These are phyloP conservation scores for Tolypocladium ophioglossoides DNA, from an alignment of 2,329 filamentous ascomycete genomes.

Conservation along the genomic window DNA sequence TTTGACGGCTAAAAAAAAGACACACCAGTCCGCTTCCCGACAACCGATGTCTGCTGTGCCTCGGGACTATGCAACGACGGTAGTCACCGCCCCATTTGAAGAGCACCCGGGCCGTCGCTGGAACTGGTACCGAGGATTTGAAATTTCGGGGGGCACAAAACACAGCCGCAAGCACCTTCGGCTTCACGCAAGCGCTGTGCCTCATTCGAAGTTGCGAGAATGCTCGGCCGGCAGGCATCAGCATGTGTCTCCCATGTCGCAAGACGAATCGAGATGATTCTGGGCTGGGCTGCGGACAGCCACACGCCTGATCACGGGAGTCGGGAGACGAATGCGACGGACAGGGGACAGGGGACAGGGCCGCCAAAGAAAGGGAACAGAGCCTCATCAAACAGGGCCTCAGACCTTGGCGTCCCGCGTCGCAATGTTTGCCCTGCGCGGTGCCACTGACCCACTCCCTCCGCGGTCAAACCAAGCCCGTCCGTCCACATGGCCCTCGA, in stretches of 20 bases:
- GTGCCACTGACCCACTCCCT: not conserved
- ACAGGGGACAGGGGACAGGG: not conserved
- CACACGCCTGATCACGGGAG: too few species aligned
- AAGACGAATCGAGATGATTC: not conserved
- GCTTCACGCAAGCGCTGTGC: too few species aligned
- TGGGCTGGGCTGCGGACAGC: too few species aligned
- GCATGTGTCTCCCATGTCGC: not conserved
- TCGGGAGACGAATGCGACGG: not conserved
- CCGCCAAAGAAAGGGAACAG: not conserved
- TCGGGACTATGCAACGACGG: too few species aligned
- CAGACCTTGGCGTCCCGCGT: not conserved
- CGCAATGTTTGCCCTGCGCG: not conserved
- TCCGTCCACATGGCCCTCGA: not conserved
- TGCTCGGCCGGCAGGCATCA: not conserved
- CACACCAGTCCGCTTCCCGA: not conserved
- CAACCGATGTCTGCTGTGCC: not conserved
- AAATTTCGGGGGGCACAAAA: too few species aligned
- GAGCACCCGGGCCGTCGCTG: too few species aligned
- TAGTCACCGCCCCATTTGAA: too few species aligned
- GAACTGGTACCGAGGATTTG: too few species aligned
- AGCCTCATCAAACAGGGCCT: not conserved
- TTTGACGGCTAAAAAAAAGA: not conserved
- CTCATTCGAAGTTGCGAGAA: too few species aligned
- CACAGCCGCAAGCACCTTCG: too few species aligned
- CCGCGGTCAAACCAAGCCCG: not conserved